Evolutionary conservation across 78 protist species (phyloP).

Genomic region (Protostelium mycophagum): DNA sequence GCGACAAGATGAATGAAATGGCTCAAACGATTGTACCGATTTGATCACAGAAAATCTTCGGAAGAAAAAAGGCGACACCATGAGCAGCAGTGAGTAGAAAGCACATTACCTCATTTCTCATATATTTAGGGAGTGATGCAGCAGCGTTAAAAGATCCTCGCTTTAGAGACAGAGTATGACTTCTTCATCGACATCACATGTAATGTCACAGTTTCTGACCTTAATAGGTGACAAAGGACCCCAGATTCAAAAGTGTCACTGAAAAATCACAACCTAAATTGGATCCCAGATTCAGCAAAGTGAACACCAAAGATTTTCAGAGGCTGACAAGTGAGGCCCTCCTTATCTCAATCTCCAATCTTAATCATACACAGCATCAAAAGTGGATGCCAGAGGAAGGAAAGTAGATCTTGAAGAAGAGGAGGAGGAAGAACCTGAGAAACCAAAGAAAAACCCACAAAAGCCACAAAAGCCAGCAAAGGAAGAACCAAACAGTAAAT

Average conservation of each 20-base stretch:
- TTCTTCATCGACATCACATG: background rate
- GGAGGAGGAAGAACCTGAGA: too few relatives aligned
- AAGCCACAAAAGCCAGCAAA: background rate
- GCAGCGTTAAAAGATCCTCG: background rate
- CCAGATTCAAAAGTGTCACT: background rate
- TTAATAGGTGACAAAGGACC: background rate
- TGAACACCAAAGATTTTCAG: background rate
- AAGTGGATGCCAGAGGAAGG: background rate
- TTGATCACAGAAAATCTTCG: too few relatives aligned
- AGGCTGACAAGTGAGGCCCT: background rate
- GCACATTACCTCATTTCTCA: too few relatives aligned
- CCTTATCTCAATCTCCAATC: background rate
- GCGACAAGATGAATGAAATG: too few relatives aligned
- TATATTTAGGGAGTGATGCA: too few relatives aligned
- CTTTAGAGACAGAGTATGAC: background rate
- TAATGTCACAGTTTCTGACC: background rate
- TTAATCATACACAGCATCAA: background rate
- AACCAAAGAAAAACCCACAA: too few relatives aligned
- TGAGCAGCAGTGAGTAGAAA: too few relatives aligned
- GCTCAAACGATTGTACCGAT: too few relatives aligned
- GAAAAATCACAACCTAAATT: too few relatives aligned
- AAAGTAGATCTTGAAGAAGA: background rate
- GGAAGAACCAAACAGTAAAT: too few relatives aligned
- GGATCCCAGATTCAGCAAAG: background rate
- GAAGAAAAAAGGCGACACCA: too few relatives aligned